Evolutionary conservation across 805 yeast genomes (phyloP).

Genomic region (Candida parachauliodes): DNA sequence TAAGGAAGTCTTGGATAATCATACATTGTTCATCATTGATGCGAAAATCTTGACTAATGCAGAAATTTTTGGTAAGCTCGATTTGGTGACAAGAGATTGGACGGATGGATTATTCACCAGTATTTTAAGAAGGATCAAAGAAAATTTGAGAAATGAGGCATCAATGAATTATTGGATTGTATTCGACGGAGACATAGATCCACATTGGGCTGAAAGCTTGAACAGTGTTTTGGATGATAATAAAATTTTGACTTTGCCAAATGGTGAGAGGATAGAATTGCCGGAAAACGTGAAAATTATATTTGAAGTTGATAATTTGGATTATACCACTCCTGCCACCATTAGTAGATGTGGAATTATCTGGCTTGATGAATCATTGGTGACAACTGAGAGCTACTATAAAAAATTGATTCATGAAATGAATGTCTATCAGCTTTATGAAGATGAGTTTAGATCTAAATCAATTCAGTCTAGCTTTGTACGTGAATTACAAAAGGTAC

Average conservation of each 20-base stretch:
- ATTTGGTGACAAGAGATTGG: slow-evolving; percentile 84
- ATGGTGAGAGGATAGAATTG: slow-evolving; percentile 76
- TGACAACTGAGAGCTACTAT: slow-evolving; percentile 16
- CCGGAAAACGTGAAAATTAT: slow-evolving; percentile 62
- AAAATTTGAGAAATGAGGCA: slow-evolving; percentile 57
- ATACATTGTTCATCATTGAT: slow-evolving; percentile 51
- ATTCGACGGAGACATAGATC: slow-evolving; percentile 92
- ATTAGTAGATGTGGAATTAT: slow-evolving; percentile 89
- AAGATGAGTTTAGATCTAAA: slow-evolving; percentile 7
- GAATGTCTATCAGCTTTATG: slow-evolving; percentile 6
- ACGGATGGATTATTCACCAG: slow-evolving; percentile 79
- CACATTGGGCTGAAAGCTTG: slow-evolving; percentile 87
- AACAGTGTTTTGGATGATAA: slow-evolving; percentile 93
- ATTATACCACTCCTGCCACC: slow-evolving; percentile 83
- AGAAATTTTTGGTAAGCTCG: slow-evolving; percentile 65
- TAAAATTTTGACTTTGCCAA: slow-evolving; percentile 74
- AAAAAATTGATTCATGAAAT: slow-evolving; percentile 17
- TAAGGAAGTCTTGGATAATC: slow-evolving; percentile 39
- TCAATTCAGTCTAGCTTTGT: slow-evolving; percentile 14
- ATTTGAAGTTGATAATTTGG: slow-evolving; percentile 71
- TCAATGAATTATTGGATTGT: slow-evolving; percentile 66
- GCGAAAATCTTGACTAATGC: slow-evolving; percentile 72
- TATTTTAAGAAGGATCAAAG: slow-evolving; percentile 54
- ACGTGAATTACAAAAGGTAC: slow-evolving; percentile 1
- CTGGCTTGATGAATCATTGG: slow-evolving; percentile 50